These are phyloP conservation scores for Neurospora sp. DNA, from an alignment of 495 filamentous ascomycete genomes.

Conservation along the genomic window DNA sequence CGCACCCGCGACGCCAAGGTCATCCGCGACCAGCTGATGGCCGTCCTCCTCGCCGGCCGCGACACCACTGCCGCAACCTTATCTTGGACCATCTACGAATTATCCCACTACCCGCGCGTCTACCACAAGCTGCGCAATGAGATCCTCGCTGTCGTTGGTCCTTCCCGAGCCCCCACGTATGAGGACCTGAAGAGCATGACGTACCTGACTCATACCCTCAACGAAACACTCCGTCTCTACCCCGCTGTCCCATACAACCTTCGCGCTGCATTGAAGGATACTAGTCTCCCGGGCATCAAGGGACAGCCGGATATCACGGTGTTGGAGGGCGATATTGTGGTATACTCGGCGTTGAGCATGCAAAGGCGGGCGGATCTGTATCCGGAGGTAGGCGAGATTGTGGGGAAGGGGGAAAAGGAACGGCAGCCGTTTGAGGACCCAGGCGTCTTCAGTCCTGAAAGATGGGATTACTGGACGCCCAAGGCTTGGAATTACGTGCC, in stretches of 20 bases:
- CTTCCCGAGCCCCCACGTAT: constrained; percentile 23
- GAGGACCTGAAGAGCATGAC: constrained; percentile 29
- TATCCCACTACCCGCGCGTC: constrained; percentile 39
- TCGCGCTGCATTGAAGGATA: constrained; percentile 34
- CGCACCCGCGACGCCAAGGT: constrained; percentile 35
- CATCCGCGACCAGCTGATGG: constrained; percentile 49
- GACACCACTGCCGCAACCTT: constrained; percentile 51
- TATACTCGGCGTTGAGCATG: constrained; percentile 38
- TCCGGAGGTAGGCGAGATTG: constrained; percentile 22
- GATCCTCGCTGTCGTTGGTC: constrained; percentile 23
- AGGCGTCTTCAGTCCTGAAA: constrained; percentile 40
- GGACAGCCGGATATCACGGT: constrained; percentile 23
- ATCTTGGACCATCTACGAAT: constrained; percentile 44
- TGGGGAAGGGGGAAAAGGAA: not conserved
- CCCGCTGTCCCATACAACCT: constrained; percentile 43
- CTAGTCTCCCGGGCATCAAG: constrained; percentile 9
- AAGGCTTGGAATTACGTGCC: constrained; percentile 52
- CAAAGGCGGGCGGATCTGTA: constrained; percentile 44
- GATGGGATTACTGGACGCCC: constrained; percentile 46
- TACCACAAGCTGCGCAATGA: constrained; percentile 37
- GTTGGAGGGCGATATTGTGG: constrained; percentile 29
- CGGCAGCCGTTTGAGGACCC: constrained; percentile 32
- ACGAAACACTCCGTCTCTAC: constrained; percentile 41
- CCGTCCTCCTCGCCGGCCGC: constrained; percentile 49
- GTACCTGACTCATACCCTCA: constrained; percentile 31